These are phyloP conservation scores for Gilbertella persicaria DNA, from an alignment of 371 early-diverging fungal genomes.

Conservation along the genomic window DNA sequence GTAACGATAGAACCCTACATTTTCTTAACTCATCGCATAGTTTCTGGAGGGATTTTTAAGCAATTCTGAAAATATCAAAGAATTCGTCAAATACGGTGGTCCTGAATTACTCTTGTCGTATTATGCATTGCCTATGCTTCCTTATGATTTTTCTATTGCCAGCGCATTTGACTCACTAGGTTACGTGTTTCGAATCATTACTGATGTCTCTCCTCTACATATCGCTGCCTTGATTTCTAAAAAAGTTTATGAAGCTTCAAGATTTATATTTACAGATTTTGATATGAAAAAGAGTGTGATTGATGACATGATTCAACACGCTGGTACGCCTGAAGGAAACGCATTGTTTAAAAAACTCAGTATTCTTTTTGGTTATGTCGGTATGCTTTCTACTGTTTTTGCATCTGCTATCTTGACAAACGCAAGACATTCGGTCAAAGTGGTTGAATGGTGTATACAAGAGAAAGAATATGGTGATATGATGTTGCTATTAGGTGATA, in stretches of 20 bases:
- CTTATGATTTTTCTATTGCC: conserved; percentile 74
- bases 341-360: conserved; percentile 16
- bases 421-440: conserved; percentile 4
- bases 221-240: conserved; percentile 48
- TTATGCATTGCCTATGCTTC: conserved; percentile 68
- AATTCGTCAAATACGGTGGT: conserved; percentile 72
- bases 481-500: conserved; percentile 52
- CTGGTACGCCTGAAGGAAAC: conserved; percentile 26
- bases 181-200: conserved; percentile 68
- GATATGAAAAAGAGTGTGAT: conserved; percentile 33
- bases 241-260: conserved; percentile 46
- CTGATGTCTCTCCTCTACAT: conserved; percentile 59
- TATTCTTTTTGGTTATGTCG: conserved; percentile 22
- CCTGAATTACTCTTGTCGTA: conserved; percentile 65
- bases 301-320: conserved; percentile 32
- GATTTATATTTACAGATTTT: conserved; percentile 34
- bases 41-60: conserved; percentile 88
- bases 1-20: neutral
- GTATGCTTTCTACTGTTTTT: conserved; percentile 19
- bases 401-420: conserved; percentile 20
- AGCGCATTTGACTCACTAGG: conserved; percentile 69
- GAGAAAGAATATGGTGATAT: conserved; percentile 47
- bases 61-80: conserved; percentile 66
- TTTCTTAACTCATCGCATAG: too few relatives aligned
- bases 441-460: conserved; percentile 15